Evolutionary conservation across 2,329 filamentous ascomycete genomes (phyloP).

Genomic region (Gnomoniopsis sp.): DNA sequence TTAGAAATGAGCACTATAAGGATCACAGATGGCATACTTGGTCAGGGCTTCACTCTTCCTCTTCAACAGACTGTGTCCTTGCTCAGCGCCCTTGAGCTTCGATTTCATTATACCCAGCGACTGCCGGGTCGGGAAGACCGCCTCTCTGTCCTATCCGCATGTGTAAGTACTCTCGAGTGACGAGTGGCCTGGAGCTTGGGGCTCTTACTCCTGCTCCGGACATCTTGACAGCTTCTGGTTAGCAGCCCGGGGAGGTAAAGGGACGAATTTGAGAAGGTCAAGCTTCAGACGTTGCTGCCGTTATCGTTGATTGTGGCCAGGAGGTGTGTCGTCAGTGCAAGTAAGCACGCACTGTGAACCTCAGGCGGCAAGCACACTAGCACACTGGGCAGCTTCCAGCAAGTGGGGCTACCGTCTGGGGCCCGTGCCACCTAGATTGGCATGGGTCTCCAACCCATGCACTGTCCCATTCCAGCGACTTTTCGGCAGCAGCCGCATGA

Average conservation of each 20-base stretch:
- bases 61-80: slow-evolving; percentile 91
- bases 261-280: background rate
- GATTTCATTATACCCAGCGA: slow-evolving; percentile 95
- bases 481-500: slow-evolving; percentile 16
- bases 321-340: slow-evolving; percentile 32
- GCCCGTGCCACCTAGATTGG: background rate
- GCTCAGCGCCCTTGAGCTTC: slow-evolving; percentile 92
- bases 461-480: background rate
- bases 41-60: slow-evolving; percentile 97
- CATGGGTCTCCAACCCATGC: background rate
- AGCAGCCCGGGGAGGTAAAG: background rate
- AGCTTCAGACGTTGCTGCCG: background rate
- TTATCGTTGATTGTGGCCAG: background rate
- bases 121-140: slow-evolving; percentile 97
- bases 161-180: slow-evolving; percentile 11
- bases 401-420: background rate
- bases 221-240: slow-evolving; percentile 27
- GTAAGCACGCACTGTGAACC: slow-evolving; percentile 17
- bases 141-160: slow-evolving; percentile 72
- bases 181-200: slow-evolving; percentile 18
- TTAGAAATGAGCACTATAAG: background rate
- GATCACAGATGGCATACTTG: slow-evolving; percentile 60
- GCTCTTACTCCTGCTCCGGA: slow-evolving; percentile 36
- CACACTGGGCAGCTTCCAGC: background rate
- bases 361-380: background rate